phyloP scores from a whole-genome alignment of 2,329 filamentous ascomycete species.

The Ceratocystis lukuohia region DNA sequence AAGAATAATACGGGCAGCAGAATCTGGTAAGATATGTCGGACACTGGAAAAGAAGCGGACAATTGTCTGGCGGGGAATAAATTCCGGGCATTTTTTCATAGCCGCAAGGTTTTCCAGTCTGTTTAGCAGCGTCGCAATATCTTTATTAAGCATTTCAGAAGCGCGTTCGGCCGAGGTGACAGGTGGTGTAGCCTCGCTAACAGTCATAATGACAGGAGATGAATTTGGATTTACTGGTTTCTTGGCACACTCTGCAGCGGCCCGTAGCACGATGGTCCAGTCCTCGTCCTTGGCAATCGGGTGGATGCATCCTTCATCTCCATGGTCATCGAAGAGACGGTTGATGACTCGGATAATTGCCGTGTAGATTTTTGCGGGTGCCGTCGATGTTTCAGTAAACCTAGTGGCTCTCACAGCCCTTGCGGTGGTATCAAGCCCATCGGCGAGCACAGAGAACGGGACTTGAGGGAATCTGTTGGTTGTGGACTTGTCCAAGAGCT shows the following conservation, averaged over 20 bases:
- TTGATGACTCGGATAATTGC: constrained; percentile 41
- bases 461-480: constrained; percentile 44
- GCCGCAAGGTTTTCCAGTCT: constrained; percentile 38
- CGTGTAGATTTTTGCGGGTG: constrained; percentile 34
- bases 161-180: constrained; percentile 20
- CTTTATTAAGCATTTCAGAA: constrained; percentile 30
- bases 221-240: constrained; percentile 15
- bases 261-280: constrained; percentile 47
- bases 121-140: constrained; percentile 34
- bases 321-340: constrained; percentile 38
- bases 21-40: constrained; percentile 49
- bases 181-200: constrained; percentile 4
- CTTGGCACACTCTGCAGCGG: constrained; percentile 40
- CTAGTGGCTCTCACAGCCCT: constrained; percentile 14
- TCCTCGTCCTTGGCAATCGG: constrained; percentile 50
- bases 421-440: constrained; percentile 35
- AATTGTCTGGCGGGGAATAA: constrained; percentile 52
- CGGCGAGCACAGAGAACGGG: constrained; percentile 44
- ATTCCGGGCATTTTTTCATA: constrained; percentile 35
- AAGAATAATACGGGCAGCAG: constrained; percentile 49
- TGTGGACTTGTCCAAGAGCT: constrained; percentile 45
- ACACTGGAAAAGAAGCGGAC: constrained; percentile 53
- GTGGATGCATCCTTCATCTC: constrained; percentile 37
- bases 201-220: background rate
- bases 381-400: constrained; percentile 13